phyloP scores from a whole-genome alignment of 352 stramenopile genomes.

The Phytophthora quininea region DNA sequence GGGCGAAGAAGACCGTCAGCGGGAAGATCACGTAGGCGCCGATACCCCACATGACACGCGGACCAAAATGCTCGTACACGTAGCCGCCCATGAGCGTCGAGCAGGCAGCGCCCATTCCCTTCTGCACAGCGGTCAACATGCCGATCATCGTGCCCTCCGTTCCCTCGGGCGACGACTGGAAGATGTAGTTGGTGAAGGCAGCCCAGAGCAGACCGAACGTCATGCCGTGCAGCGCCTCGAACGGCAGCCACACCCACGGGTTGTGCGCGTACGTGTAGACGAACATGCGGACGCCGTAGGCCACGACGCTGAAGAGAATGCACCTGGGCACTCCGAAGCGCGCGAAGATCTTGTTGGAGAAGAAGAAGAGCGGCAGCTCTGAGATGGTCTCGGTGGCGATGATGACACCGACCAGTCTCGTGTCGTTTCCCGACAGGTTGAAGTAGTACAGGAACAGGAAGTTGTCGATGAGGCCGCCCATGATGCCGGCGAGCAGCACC shows the following conservation, averaged over 20 bases:
- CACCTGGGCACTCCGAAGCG: conserved; percentile 53
- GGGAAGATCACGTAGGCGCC: conserved; percentile 56
- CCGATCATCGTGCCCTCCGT: conserved; percentile 82
- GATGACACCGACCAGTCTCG: conserved; percentile 68
- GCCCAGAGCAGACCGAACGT: conserved; percentile 78
- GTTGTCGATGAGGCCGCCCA: conserved; percentile 67
- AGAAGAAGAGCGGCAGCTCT: conserved; percentile 80
- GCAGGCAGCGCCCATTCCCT: conserved; percentile 62
- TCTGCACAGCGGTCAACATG: conserved; percentile 65
- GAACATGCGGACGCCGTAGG: conserved; percentile 63
- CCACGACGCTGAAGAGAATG: conserved; percentile 58
- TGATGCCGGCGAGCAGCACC: conserved; percentile 66
- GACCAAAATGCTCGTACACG: conserved; percentile 70
- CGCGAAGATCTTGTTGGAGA: conserved; percentile 72
- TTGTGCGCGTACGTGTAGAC: conserved; percentile 71
- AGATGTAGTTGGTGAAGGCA: conserved; percentile 82
- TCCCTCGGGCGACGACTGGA: conserved; percentile 58
- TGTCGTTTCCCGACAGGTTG: conserved; percentile 68
- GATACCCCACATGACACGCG: conserved; percentile 66
- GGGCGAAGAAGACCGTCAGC: conserved; percentile 44
- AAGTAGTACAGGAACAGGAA: conserved; percentile 80
- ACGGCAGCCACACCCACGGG: conserved; percentile 65
- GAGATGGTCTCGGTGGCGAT: conserved; percentile 74
- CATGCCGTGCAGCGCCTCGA: conserved; percentile 71
- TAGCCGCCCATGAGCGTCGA: conserved; percentile 73